Evolutionary conservation across 1,284 basidiomycete species (phyloP), one percentile per base, ranked within the genome.

Genomic region (Coriolopsis trogii): DNA sequence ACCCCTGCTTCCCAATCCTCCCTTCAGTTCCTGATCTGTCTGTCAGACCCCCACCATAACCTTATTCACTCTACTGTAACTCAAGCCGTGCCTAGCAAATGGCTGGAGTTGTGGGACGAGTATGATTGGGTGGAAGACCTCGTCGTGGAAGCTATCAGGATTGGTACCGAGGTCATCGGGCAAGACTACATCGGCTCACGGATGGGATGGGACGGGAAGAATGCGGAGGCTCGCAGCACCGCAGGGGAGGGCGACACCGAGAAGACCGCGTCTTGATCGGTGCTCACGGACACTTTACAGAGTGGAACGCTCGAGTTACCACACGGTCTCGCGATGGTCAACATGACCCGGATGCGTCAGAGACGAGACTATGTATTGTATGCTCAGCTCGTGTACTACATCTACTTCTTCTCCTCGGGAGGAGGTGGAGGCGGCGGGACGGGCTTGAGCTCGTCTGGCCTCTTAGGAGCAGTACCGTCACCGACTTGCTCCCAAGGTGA

Each of bases 401-500:
- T 42, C 74, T 81, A 85, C 68, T 90, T 88, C 79, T 89, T 89
- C 62, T 84, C 82, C 68, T 85, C 84, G 38, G 77, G 72, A 52
- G 81, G 77, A 20, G 70, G 67, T n/a, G 86, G 84, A 43, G 86
- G 71, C 9, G 87, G 85, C 37, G 87, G 86, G 37, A 89, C 65
- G 47, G 80, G 85, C 68, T 87, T 90, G 58, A 91, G 73, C 39
- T 84, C 79, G n/a, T 81, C 79, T 9, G 89, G 87, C 64, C 81
- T 83, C 58, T 78, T 81, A 23, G 87, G 81, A 53, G 81, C 79
- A 9, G 84, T 85, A 40, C 96, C 96, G 24, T 90, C 80, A 43
- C 97, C 97, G 41, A 94, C 84, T 73, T 96, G 95, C 71, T 99
- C 97, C 97, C 97, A 99, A 28, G 97, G 95, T 26, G 93, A 95